Evolutionary conservation across 352 stramenopile genomes (phyloP), one percentile per base, ranked within the genome.

Genomic region (Phytophthora rubi): DNA sequence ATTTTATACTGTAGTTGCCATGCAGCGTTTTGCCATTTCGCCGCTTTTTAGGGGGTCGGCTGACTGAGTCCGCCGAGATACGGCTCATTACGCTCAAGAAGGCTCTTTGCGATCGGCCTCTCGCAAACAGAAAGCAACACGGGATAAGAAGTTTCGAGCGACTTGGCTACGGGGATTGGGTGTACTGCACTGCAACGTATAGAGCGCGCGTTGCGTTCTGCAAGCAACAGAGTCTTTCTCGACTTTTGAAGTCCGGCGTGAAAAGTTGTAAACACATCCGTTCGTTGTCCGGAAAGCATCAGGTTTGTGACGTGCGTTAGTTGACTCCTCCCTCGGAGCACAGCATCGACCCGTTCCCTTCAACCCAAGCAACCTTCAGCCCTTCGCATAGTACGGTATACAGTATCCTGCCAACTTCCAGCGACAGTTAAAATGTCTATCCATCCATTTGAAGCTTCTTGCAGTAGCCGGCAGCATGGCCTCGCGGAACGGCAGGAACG

Each of bases 81-180:
- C 33, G 33, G 33, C 33, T 12, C 33, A 39, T 39, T 15, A 39
- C 33, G 33, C 33, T 15, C 33, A 13, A 47, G 39, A 47, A 52
- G 18, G 9, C 45, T 30, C n/a, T 52, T 52, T 52, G 45, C 45
- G 45, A 52, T 52, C 45, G 45, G 45, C n/a, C n/a, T 26, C n/a
- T 21, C 44, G 18, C 16, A 23, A 52, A 52, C 16, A 26, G n/a
- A 8, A 52, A 47, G 39, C 39, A 18, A 18, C 39, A 39, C 33
- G 33, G 33, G 33, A 39, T 39, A 39, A 39, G 33, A 39, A 39
- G 33, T 39, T 39, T 47, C 39, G 39, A 47, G 39, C 39, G 39
- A 18, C 39, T 47, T 47, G 39, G 13, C 8, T 47, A 2, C 13
- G 12, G 13, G 39, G 39, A 47, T 47, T 18, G 39, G 45, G 45